phyloP scores from a whole-genome alignment of 371 early-diverging fungal species.

The Dinochytrium kinnereticum region DNA sequence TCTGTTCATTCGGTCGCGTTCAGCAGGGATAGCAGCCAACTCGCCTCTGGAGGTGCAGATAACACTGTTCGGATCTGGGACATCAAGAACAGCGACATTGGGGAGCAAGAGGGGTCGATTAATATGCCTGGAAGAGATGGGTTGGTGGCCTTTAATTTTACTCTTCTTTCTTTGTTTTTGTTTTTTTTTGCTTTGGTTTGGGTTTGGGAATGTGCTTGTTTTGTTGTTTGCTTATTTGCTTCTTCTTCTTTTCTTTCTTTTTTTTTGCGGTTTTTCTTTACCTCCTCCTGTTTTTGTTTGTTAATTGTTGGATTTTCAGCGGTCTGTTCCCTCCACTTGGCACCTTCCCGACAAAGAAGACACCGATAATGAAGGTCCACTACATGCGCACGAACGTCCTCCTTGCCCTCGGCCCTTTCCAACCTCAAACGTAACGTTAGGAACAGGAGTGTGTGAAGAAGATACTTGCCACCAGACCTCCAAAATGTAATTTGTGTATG shows the following conservation, averaged over 20 bases:
- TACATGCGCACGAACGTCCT: conserved; percentile 92
- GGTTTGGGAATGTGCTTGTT: conserved; percentile 18
- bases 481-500: no score
- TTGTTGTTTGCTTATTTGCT: no score
- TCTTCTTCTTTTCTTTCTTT: background rate
- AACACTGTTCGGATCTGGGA: conserved; percentile 96
- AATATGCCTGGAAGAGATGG: conserved; percentile 1
- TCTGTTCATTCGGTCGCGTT: conserved; percentile 91
- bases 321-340: conserved; percentile 64
- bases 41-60: conserved; percentile 93
- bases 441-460: no score
- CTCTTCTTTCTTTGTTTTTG: background rate
- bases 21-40: conserved; percentile 79
- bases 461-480: no score
- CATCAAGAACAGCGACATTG: conserved; percentile 62
- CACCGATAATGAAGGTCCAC: conserved; percentile 86
- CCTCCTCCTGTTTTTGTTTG: background rate
- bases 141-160: conserved; percentile 37
- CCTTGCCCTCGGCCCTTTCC: conserved; percentile 55
- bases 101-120: conserved; percentile 16
- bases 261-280: background rate
- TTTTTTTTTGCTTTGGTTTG: conserved; percentile 29
- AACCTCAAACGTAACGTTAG: no score
- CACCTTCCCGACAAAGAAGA: conserved; percentile 90
- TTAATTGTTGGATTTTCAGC: background rate